Percentiles rank a stretch among this genome's conserved stretches.
phyloP scores from a whole-genome alignment of 495 filamentous ascomycete genomes.

The Aspergillus funiculosus region DNA sequence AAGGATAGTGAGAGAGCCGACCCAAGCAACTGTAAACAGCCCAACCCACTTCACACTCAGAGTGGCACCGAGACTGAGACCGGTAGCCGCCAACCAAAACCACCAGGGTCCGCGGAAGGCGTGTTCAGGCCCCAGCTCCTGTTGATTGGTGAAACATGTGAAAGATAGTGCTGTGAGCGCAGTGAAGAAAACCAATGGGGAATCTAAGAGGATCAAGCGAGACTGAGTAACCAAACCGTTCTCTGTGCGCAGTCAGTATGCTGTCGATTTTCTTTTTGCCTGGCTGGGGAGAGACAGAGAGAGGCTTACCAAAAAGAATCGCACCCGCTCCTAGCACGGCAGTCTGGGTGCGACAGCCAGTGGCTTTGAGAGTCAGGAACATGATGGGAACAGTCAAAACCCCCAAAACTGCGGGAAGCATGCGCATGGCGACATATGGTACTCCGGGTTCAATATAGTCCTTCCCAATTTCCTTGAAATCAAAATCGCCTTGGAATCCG shows the following conservation, averaged over 20 bases:
- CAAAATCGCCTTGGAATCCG: constrained; percentile 90
- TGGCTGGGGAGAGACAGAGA: constrained; percentile 6
- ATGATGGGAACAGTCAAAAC: constrained; percentile 82
- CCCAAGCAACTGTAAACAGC: constrained; percentile 97
- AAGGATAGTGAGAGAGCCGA: constrained; percentile 81
- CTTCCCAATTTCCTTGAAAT: constrained; percentile 99
- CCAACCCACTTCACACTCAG: constrained; percentile 98
- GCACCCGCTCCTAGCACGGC: constrained; percentile 75
- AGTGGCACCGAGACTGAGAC: constrained; percentile 82
- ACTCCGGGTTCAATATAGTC: constrained; percentile 93
- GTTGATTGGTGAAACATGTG: constrained; percentile 91
- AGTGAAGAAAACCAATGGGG: constrained; percentile 88
- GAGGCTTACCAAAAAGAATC: constrained; percentile 75
- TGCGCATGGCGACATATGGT: constrained; percentile 94
- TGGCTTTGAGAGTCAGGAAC: constrained; percentile 89
- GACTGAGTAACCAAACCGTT: constrained; percentile 94
- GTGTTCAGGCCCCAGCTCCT: constrained; percentile 80
- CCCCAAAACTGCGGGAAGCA: constrained; percentile 85
- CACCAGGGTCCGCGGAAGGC: constrained; percentile 91
- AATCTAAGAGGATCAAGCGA: constrained; percentile 91
- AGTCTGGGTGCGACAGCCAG: constrained; percentile 79
- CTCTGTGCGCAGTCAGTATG: constrained; percentile 48
- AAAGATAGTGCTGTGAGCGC: constrained; percentile 88
- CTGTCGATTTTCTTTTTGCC: too few species aligned
- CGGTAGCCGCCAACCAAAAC: constrained; percentile 92